phyloP scores from a whole-genome alignment of 441 rosid species.

The Melastoma candidum region DNA sequence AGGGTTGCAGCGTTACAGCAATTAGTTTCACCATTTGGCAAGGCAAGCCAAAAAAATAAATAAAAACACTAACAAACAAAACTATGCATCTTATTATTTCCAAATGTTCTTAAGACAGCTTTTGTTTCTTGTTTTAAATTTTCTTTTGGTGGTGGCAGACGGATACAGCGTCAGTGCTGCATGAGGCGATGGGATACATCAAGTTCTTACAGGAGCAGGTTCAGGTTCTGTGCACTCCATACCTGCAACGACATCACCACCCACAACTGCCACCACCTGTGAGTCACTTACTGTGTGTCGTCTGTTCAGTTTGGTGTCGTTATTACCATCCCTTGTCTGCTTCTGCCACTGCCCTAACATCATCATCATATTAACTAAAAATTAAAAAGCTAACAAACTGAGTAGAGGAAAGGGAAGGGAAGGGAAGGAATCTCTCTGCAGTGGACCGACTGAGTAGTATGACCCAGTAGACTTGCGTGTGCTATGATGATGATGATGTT shows the following conservation, averaged over 20 bases:
- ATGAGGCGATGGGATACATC: constrained; percentile 95
- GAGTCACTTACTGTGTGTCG: constrained; percentile 15
- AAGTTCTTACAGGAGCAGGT: constrained; percentile 86
- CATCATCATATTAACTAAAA: too few species aligned
- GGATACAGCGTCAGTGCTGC: constrained; percentile 82
- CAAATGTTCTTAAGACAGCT: not conserved
- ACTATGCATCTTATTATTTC: constrained; percentile 5
- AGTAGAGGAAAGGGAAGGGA: too few species aligned
- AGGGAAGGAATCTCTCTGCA: too few species aligned
- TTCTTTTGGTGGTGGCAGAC: constrained; percentile 39
- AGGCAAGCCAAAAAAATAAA: constrained; percentile 27
- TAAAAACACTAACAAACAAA: not conserved
- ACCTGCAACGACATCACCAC: constrained; percentile 33
- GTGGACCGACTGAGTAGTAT: too few species aligned
- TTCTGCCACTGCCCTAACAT: too few species aligned
- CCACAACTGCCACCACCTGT: constrained; percentile 22
- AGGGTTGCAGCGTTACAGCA: constrained; percentile 72
- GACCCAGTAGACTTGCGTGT: too few species aligned
- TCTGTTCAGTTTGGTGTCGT: not conserved
- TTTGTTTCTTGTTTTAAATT: not conserved
- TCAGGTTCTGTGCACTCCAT: constrained; percentile 76
- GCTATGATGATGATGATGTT: too few species aligned
- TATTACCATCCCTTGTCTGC: not conserved
- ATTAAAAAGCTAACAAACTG: too few species aligned
- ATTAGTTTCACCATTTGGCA: constrained; percentile 86